Base-by-base conservation (phyloP, 2,329 filamentous ascomycete species). In the Pezicula radicicola region DNA sequence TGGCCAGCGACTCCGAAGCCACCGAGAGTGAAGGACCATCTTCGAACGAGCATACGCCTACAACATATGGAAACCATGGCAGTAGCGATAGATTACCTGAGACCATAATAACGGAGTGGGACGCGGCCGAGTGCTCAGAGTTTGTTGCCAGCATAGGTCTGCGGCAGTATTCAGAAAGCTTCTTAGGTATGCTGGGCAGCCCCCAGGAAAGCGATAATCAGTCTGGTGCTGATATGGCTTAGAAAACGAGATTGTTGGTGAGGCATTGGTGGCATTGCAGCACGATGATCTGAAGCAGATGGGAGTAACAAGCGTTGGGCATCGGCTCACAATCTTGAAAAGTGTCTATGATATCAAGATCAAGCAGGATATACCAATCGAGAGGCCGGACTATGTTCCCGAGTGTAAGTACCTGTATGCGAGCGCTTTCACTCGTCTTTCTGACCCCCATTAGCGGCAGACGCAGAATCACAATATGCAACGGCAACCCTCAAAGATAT, bases 341-440 rank as follows among this genome's bases (percentile, higher is more conserved):
- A 92, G 86, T 63, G 91, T 97, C 50, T 97, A 97, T 73, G 92
- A 97, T 66, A 87, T 94, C 66, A 99, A 99, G 75, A 87, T 93
- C 69, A 91, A 91, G 58, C 92, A 97, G 66, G 91, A 96, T 63
- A 83, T 97, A 54, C 88, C 90, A 15, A 82, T 97, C 62, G 93
- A 97, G 66, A 86, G 87, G 55, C 93, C 97, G 64, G 90, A 97
- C 70, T 99, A 97, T 68, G 81, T 97, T 48, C 94, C 94, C 36
- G 77, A 94, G 47, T 94, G 92, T 96, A 85, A 63, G 88, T 76
- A 18, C 27, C 6, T 16, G 18, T 4, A 16, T 15, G 21, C 15
- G 41, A 18, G 33, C 18, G 13, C 7, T 6, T 37, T 16, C 37
- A 12, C n/a, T 18, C 13, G 18, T 27, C 8, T 33, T 54, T 50